A percentile compares a stretch with the other conserved stretches of the same genome.
These are phyloP conservation scores for Globisporangium viniferum DNA, from an alignment of 352 stramenopile species.

Conservation along the genomic window DNA sequence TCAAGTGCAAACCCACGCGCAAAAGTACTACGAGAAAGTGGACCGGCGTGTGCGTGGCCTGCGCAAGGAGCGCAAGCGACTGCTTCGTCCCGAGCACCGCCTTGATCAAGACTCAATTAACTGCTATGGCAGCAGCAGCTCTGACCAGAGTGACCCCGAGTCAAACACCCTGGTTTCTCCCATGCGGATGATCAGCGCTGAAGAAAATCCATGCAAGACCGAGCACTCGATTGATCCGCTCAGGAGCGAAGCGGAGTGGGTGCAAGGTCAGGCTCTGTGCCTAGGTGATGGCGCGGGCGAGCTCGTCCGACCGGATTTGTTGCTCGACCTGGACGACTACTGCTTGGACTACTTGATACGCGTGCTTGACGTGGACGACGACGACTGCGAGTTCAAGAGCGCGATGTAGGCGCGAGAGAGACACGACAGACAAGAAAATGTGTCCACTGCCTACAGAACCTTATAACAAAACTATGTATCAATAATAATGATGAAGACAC, in stretches of 20 bases:
- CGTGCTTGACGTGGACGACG: not conserved
- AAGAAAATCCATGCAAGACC: not conserved
- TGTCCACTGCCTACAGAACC: too few species aligned
- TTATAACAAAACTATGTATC: too few species aligned
- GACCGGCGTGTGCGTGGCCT: slow-evolving; percentile 51
- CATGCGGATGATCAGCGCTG: not conserved
- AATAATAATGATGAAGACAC: too few species aligned
- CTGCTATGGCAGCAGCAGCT: not conserved
- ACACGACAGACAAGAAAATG: too few species aligned
- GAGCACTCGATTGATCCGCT: not conserved
- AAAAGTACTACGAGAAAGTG: slow-evolving; percentile 78
- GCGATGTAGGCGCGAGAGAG: not conserved
- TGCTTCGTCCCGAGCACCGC: slow-evolving; percentile 48
- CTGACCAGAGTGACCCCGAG: not conserved
- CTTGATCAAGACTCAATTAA: slow-evolving; percentile 37
- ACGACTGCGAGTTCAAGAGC: not conserved
- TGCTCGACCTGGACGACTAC: not conserved
- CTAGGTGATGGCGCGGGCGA: not conserved
- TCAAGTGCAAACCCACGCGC: slow-evolving; percentile 60
- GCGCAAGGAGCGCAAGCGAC: slow-evolving; percentile 53
- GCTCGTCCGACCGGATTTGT: not conserved
- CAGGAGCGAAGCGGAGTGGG: not conserved
- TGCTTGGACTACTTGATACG: not conserved
- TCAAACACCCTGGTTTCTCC: not conserved
- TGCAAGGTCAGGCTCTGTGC: not conserved